Evolutionary conservation across 106 monocot genomes (phyloP).

Genomic region (Hemerocallis citrina): DNA sequence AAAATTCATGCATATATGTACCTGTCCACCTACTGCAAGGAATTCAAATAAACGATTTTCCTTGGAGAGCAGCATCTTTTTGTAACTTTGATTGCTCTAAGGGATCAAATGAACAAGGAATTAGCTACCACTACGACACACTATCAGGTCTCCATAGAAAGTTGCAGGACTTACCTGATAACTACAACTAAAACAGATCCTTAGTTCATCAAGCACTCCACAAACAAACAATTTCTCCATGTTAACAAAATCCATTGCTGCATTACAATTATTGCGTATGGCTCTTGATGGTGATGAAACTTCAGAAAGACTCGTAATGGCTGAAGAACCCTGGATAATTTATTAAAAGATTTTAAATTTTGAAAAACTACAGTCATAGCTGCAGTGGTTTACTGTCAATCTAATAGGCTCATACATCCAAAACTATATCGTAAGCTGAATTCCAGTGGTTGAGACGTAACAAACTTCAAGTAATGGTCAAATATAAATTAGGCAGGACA

Average conservation of each 20-base stretch:
- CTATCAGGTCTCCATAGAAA: background rate
- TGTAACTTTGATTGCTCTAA: constrained; percentile 54
- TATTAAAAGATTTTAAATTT: background rate
- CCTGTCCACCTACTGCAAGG: constrained; percentile 92
- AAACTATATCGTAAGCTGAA: too few relatives aligned
- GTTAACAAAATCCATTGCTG: constrained; percentile 10
- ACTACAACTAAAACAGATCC: constrained; percentile 59
- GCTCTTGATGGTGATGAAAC: constrained; percentile 21
- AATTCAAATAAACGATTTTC: constrained; percentile 83
- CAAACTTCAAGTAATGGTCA: too few relatives aligned
- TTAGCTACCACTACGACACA: background rate
- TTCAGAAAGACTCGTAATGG: constrained; percentile 50
- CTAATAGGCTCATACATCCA: too few relatives aligned
- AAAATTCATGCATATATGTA: constrained; percentile 13
- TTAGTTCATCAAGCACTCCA: constrained; percentile 90
- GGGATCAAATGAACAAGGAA: background rate
- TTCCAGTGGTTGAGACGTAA: too few relatives aligned
- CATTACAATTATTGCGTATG: constrained; percentile 15
- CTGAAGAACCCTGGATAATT: constrained; percentile 73
- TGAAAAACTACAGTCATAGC: too few relatives aligned
- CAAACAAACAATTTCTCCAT: constrained; percentile 84
- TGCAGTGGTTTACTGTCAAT: too few relatives aligned
- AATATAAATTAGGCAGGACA: too few relatives aligned
- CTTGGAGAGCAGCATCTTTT: constrained; percentile 49
- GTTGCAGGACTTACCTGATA: constrained; percentile 43